Evolutionary conservation across 306 rosid species (phyloP), one percentile per base, ranked within the genome.

Genomic region (Hippophae gyantsensis): DNA sequence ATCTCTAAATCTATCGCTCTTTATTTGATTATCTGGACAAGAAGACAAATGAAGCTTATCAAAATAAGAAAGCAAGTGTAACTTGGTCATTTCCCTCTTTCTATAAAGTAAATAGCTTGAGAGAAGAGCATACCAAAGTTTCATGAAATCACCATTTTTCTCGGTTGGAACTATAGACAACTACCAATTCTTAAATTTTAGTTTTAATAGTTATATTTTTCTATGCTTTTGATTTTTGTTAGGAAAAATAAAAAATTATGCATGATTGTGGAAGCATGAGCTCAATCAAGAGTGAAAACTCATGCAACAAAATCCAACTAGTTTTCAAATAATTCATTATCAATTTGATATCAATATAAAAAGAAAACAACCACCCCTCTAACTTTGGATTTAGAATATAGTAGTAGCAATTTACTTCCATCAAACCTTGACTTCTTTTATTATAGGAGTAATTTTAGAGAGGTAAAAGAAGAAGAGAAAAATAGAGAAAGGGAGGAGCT

Each of bases 241-340:
- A 46, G 38, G 50, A 65, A 58, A 27, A 55, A 32, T 14, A 10
- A 46, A 54, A 61, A 7, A 87, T 87, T 90, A 87, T 90, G 46
- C 92, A 59, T 76, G n/a, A 79, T 5, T 82, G 92, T 64, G 94
- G 87, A 70, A 84, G 95, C 71, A 74, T 85, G 59, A 69, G 68
- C 38, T 71, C 92, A 1, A 68, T 75, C 48, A 83, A 86, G 74
- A 78, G 76, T 66, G 87, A 86, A 66, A 76, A 42, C 65, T 78
- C 89, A 6, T 74, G 76, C 72, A 73, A 63, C 64, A 74, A 77
- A 68, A 61, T 48, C 43, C 82, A 64, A 18, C 84, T 79, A 6
- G 70, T 77, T 45, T 8, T 71, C 81, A 2, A 79, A 57, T 3
- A 85, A 83, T 6, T 61, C 85, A 40, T 27, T 42, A 6, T 44